These are phyloP conservation scores for Trichosanthes cucumerina DNA, from an alignment of 306 rosid genomes.

Conservation along the genomic window DNA sequence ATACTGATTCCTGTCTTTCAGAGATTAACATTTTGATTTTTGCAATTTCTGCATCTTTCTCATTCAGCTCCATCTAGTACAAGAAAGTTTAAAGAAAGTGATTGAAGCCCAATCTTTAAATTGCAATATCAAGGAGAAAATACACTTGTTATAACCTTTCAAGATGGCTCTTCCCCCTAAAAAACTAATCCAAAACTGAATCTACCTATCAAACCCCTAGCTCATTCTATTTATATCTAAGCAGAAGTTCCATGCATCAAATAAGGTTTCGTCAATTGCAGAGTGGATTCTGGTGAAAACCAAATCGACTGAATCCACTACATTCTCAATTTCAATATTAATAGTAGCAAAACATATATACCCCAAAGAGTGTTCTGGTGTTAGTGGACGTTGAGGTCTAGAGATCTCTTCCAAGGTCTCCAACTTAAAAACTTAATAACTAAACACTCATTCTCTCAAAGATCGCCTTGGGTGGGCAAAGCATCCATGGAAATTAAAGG, in stretches of 20 bases:
- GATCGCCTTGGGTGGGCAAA: not conserved
- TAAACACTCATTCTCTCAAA: not conserved
- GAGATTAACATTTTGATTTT: conserved; percentile 39
- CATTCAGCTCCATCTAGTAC: conserved; percentile 54
- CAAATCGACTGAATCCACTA: not conserved
- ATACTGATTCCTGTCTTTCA: conserved; percentile 42
- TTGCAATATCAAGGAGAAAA: not conserved
- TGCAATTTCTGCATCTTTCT: conserved; percentile 49
- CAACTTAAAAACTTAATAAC: not conserved
- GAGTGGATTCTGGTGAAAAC: not conserved
- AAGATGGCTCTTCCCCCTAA: not conserved
- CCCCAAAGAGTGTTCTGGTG: not conserved
- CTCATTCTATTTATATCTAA: not conserved
- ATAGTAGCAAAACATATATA: not conserved
- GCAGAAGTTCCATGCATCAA: not conserved
- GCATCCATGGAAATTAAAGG: not conserved
- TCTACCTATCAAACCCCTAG: not conserved
- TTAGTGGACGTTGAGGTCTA: not conserved
- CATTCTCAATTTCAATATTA: not conserved
- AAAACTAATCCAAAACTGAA: not conserved
- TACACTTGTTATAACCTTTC: not conserved
- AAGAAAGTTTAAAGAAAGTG: not conserved
- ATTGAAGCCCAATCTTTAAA: not conserved
- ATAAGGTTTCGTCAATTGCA: not conserved
- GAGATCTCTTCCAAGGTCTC: not conserved